Conservation (phyloP, 2,329 filamentous ascomycete genomes). For the Myriosclerotinia scirpicola region DNA sequence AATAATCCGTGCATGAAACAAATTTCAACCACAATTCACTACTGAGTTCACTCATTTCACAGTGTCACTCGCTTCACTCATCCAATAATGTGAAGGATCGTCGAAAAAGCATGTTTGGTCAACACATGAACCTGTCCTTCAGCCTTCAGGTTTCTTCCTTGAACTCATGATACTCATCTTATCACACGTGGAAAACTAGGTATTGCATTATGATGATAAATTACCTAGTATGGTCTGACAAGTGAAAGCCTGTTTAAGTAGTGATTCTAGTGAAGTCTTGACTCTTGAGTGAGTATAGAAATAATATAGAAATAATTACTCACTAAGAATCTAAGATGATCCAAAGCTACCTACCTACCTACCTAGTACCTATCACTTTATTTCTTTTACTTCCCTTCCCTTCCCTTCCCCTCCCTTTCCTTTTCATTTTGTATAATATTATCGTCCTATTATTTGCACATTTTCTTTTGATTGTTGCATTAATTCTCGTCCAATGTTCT, state of each 20-base stretch:
- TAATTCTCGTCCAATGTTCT: background rate
- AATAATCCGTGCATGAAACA: too few species aligned
- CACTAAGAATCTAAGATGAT: too few species aligned
- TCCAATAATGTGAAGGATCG: background rate
- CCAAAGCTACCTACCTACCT: too few species aligned
- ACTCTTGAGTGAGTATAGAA: too few species aligned
- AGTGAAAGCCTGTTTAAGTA: constrained; percentile 21
- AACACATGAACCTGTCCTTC: background rate
- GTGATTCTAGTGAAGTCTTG: background rate
- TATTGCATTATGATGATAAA: too few species aligned
- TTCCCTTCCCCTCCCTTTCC: background rate
- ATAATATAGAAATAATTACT: too few species aligned
- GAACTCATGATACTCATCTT: too few species aligned
- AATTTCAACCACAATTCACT: too few species aligned
- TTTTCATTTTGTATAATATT: background rate
- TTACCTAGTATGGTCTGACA: constrained; percentile 8
- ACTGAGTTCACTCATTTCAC: too few species aligned
- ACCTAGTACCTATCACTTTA: too few species aligned
- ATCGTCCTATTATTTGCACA: background rate
- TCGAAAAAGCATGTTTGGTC: background rate
- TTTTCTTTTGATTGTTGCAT: background rate
- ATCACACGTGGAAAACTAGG: background rate
- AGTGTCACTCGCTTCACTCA: too few species aligned
- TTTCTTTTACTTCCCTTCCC: background rate
- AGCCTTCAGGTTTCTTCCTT: background rate